Base-by-base conservation (phyloP, 768 basidiomycete species). In the Psilocybe subaeruginosa region DNA sequence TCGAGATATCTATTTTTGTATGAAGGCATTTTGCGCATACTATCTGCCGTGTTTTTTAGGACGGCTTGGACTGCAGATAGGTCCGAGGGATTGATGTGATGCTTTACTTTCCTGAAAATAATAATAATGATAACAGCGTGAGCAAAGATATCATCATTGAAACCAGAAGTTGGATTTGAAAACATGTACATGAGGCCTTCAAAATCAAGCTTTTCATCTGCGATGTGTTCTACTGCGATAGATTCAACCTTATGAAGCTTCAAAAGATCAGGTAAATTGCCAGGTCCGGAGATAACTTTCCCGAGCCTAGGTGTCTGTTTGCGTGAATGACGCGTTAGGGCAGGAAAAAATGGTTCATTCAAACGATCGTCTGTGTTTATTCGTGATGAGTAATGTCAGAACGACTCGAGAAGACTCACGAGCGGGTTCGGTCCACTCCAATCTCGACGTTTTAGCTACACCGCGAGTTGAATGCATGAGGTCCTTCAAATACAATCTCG, bases 281-380 rank as follows among this genome's bases (percentile, higher is more conserved):
- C 14, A 56, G 49, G 14, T 63, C 64, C 58, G 63, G 41, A 12
- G 14, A n/a, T 27, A 39, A 56, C 49, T 35, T 66, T 66, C n/a
- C 83, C 80, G 6, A 78, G 63, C 37, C 68, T 72, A 1, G 82
- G 84, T 8, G 84, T 86, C 65, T 80, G 75, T n/a, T 72, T 77
- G 39, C 71, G 73, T 3, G 87, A 80, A 14, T 75, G 74, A 37
- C 75, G 73, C 47, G 85, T 82, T 17, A 85, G 64, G 11, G 84
- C 65, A 9, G 84, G 80, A 8, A 78, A 74, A 60, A 83, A 68
- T 4, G 76, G 80, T 57, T 78, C 76, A 11, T 29, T 53, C 23
- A 62, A 27, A 11, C 58, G 55, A 19, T 45, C 30, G 33, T 61
- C 56, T 61, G 56, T 59, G 39, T 27, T 31, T 29, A 14, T 47